A percentile compares a stretch with the other conserved stretches of the same genome.
Conservation (phyloP, 176 grass and related monocot genomes). For the Puccinellia tenuiflora region DNA sequence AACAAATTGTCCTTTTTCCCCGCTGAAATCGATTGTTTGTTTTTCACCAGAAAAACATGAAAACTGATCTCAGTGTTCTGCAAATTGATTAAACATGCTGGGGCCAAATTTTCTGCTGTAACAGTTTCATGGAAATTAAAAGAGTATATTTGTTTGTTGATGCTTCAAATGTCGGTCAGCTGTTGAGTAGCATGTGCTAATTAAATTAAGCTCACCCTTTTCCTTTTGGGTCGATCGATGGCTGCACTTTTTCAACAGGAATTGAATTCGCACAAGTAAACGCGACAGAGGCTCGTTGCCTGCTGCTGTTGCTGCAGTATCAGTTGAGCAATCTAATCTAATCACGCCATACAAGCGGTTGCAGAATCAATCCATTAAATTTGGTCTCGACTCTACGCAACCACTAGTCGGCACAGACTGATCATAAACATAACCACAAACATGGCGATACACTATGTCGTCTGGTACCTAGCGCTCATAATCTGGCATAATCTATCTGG, state of each 20-base stretch:
- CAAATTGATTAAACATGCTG: not conserved
- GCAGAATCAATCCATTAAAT: not conserved
- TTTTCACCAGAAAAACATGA: not conserved
- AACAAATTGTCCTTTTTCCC: not conserved
- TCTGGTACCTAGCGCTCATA: no score
- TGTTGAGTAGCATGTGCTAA: not conserved
- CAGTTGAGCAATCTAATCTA: not conserved
- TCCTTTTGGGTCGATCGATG: not conserved
- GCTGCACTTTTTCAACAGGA: not conserved
- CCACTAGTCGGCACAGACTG: not conserved
- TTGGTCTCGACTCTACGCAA: constrained; percentile 1
- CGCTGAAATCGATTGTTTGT: not conserved
- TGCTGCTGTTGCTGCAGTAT: not conserved
- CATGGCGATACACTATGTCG: not conserved
- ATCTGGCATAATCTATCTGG: not conserved
- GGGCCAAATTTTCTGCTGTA: not conserved
- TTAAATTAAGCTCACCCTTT: not conserved
- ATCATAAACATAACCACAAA: not conserved
- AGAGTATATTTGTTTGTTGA: not conserved
- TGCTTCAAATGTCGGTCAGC: not conserved
- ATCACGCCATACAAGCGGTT: not conserved
- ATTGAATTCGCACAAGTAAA: not conserved
- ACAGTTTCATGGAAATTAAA: not conserved
- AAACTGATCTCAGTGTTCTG: not conserved
- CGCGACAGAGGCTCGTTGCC: not conserved